Evolutionary conservation across 495 filamentous ascomycete genomes (phyloP), one percentile per base, ranked within the genome.

Genomic region (Annulohypoxylon stygium): DNA sequence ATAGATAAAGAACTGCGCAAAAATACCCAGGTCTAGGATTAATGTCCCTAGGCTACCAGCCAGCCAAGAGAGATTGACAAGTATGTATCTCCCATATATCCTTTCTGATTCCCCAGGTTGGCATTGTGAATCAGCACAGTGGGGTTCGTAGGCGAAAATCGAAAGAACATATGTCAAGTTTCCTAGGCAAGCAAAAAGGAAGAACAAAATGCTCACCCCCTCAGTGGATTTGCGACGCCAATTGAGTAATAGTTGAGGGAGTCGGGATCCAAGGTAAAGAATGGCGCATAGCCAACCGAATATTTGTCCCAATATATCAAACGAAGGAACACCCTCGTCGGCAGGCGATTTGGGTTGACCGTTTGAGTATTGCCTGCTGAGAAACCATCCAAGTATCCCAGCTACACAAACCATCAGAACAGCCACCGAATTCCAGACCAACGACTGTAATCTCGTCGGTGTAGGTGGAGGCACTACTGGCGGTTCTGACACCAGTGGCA

Each of bases 151-250:
- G 6, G 93, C 94, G 51, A 98, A 82, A 45, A 99, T 98, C n/a
- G 89, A 92, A 16, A 97, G 77, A 4, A 98, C 94, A 75, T 97
- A 99, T 0, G 95, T 97, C 62, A 95, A 73, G 76, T 99, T 99
- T 2, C 96, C 96, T 20, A 98, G 87, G 78, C 94, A 97, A 7
- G 95, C 96, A 77, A 99, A 99, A 16, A 98, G 83, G 83, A 99
- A 99, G 83, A 99, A 99, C 0, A 99, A 84, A 74, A 97, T 85
- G 18, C 92, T 94, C 4, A 99, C 89, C 2, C 95, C 96, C 34
- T 97, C 95, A 1, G 94, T 97, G 33, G 89, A 92, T 80, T 96
- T 97, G 43, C 96, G 90, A 1, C 90, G 87, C 81, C 91, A 95
- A 78, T 99, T 99, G 34, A 98, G 88, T 4, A 97, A 82, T 7